phyloP scores from a whole-genome alignment of 768 basidiomycete species.

The Trametes gibbosa region DNA sequence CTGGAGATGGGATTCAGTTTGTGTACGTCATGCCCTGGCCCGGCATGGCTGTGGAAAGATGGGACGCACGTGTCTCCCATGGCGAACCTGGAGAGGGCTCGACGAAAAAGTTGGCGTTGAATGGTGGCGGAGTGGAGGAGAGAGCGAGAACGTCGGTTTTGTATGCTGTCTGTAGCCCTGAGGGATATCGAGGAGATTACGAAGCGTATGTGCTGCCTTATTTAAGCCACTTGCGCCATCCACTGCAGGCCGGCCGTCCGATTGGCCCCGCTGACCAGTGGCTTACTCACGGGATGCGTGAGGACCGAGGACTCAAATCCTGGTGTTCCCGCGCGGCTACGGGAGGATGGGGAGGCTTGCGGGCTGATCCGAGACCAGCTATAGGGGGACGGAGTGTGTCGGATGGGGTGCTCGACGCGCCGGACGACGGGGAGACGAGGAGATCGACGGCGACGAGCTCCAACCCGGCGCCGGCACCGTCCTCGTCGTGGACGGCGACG shows the following conservation, averaged over 20 bases:
- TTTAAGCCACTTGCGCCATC: background rate
- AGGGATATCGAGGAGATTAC: background rate
- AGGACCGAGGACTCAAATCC: no score
- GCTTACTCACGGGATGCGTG: constrained; percentile 5
- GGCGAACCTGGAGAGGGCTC: constrained; percentile 4
- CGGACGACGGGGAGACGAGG: no score
- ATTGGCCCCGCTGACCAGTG: background rate
- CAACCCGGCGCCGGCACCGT: no score
- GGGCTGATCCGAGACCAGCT: no score
- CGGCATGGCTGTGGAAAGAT: background rate
- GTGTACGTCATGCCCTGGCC: constrained; percentile 8
- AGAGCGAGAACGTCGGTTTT: background rate
- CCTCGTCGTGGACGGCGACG: no score
- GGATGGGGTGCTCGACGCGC: no score
- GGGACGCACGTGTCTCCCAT: constrained; percentile 15
- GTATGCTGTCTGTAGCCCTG: background rate
- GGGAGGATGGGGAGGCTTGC: background rate
- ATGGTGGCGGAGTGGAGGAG: constrained; percentile 4
- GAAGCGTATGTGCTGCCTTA: background rate
- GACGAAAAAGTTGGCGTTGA: constrained; percentile 8
- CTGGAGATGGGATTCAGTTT: constrained; percentile 28
- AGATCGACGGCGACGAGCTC: no score
- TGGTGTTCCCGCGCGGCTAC: background rate
- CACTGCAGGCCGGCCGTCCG: background rate
- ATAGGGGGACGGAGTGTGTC: no score